Evolutionary conservation across 129 eudicot genomes (phyloP).

Genomic region (Helianthus tuberosus): DNA sequence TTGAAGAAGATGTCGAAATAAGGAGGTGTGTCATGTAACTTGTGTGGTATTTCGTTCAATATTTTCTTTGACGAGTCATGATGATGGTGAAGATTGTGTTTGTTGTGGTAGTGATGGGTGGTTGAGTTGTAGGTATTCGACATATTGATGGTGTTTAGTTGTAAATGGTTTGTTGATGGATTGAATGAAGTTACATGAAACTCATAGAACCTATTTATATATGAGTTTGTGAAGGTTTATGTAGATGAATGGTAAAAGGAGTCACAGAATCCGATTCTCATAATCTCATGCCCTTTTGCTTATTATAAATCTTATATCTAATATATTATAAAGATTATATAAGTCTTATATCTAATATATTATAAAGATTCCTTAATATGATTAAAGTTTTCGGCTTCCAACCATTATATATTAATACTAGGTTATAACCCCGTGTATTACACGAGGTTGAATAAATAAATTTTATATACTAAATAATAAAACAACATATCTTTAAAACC

Average conservation of each 20-base stretch:
- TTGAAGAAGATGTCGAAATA: constrained; percentile 29
- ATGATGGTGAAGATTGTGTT: constrained; percentile 10
- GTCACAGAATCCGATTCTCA: constrained; percentile 10
- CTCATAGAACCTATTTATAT: neutral
- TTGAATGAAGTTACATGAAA: constrained; percentile 12
- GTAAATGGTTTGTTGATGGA: neutral
- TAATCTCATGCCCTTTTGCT: neutral
- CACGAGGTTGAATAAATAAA: no score
- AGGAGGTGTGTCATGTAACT: constrained; percentile 41
- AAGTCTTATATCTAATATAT: no score
- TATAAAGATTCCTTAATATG: neutral
- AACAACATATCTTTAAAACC: no score
- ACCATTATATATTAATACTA: no score
- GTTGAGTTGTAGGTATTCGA: constrained; percentile 7
- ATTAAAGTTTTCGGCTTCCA: no score
- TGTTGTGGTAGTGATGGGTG: no score
- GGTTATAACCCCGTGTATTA: no score
- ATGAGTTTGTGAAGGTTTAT: neutral
- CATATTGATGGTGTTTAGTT: constrained; percentile 15
- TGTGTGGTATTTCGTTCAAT: constrained; percentile 33
- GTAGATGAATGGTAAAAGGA: neutral
- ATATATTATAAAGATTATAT: neutral
- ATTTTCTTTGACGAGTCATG: constrained; percentile 17
- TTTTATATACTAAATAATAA: no score
- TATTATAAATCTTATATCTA: constrained; percentile 4